Evolutionary conservation across 2,329 filamentous ascomycete species (phyloP), one percentile per base, ranked within the genome.

Genomic region (Aspergillus cejpii): DNA sequence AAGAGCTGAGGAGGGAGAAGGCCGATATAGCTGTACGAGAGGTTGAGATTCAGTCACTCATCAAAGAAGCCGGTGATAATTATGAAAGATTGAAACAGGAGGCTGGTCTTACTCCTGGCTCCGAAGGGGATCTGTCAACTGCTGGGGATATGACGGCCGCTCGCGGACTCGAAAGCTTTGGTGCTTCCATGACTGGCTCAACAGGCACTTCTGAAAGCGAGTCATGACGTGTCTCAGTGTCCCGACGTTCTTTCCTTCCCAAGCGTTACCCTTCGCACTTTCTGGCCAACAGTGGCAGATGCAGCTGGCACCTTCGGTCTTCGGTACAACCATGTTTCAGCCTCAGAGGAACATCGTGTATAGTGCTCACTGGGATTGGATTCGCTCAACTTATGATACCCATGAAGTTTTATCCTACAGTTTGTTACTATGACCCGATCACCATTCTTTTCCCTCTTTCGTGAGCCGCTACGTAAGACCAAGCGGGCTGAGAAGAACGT

Each of bases 1-100:
- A 82, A 54, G 80, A 79, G 37, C 68, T 90, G 39, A 76, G 80
- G 53, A 73, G 73, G 47, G 87, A 94, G 61, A 86, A 83, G 58
- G 70, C 74, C 3, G 78, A 85, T 23, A 79, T 95, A 33, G 67
- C 77, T 3, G 73, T 76, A 50, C 75, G 88, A 46, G 86, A 95
- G 66, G 76, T 74, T 4, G 86, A 92, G 64, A 84, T 96, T 0
- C 90, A 96, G 66, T 75, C 77, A 15, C 70, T 94, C 43, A 70
- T 97, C 41, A 84, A 88, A 61, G 84, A 92, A 62, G 87, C 88
- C 0, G 89, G 87, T 0, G 81, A 86, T 48, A 76, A 79, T 51
- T 87, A 84, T 60, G 76, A 83, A 55, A 74, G 72, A 43, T 58
- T 84, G 45, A 75, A 76, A 44, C 67, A 60, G 14, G 69, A 72